Base-by-base conservation (phyloP, 208 protist species). In the Crithidia fasciculata region DNA sequence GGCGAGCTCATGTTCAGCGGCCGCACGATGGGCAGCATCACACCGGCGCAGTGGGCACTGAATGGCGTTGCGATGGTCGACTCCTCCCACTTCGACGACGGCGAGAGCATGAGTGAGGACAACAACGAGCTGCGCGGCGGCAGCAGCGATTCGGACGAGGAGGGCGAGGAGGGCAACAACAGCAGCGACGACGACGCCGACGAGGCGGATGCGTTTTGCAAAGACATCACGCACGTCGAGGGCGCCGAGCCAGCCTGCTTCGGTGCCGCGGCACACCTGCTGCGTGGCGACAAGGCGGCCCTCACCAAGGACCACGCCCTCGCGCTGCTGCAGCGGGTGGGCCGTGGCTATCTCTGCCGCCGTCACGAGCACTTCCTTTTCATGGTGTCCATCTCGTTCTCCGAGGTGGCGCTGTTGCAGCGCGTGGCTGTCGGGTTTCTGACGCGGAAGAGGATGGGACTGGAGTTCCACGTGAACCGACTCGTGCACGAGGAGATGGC, bases 371-470 rank as follows among this genome's bases (percentile, higher is more conserved):
- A 80, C 49, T 87, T 90, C 52, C 39, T 81, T 0, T 65, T 87
- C 18, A 70, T 80, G 50, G 64, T 87, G 41, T 72, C 71, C 39
- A 69, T 85, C 9, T 79, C 73, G 7, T 76, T 67, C 56, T 18
- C 72, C 37, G 86, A 87, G 70, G 65, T 88, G 6, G 52, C 60
- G 28, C 70, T 86, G 41, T 18, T 90, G 44, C 82, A 84, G 18
- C 86, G 86, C n/a, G 82, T 84, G 5, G 82, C 76, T 8, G 52
- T 58, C 41, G 82, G 78, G 15, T 88, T 68, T 56, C 62, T 74
- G 19, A 49, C 66, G 10, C 82, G 86, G 3, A 58, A 69, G 41
- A 54, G 82, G 15, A 19, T 88, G 54, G 72, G 79, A 0, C 64
- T 83, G 5, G 72, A 72, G 13, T 78, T 73, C 60, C 59, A 76